These are phyloP conservation scores for Cryptomeria japonica DNA, from an alignment of 75 land plant species.

Conservation along the genomic window DNA sequence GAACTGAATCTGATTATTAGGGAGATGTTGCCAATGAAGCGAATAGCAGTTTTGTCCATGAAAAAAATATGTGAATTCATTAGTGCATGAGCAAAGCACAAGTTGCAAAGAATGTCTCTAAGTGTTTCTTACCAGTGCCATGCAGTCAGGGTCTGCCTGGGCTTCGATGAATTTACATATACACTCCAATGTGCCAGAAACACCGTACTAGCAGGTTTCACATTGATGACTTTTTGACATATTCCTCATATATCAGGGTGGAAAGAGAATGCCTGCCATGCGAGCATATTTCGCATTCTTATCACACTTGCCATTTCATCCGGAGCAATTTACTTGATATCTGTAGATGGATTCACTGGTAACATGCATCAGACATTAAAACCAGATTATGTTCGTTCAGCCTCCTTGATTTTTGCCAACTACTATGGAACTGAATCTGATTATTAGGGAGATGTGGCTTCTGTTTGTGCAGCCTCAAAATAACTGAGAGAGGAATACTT, in stretches of 20 bases:
- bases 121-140: too few species aligned
- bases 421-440: slow-evolving; percentile 27
- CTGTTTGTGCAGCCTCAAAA: slow-evolving; percentile 34
- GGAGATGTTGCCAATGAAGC: too few species aligned
- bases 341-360: slow-evolving; percentile 22
- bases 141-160: too few species aligned
- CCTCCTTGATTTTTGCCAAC: neutral
- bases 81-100: too few species aligned
- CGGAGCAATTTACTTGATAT: slow-evolving; percentile 52
- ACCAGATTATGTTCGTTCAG: slow-evolving; percentile 10
- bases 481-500: slow-evolving; percentile 3
- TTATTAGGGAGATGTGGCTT: slow-evolving; percentile 42
- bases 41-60: too few species aligned
- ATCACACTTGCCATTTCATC: slow-evolving; percentile 65
- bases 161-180: too few species aligned
- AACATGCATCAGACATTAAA: slow-evolving; percentile 13
- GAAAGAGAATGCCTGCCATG: slow-evolving; percentile 62
- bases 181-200: too few species aligned
- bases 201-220: too few species aligned
- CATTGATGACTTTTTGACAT: slow-evolving; percentile 57
- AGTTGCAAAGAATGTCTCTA: too few species aligned
- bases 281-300: slow-evolving; percentile 74
- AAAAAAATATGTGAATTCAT: too few species aligned
- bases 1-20: slow-evolving; percentile 36
- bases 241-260: slow-evolving; percentile 75